Base-by-base conservation (phyloP, 164 flowering plant genomes). In the Santalum album region DNA sequence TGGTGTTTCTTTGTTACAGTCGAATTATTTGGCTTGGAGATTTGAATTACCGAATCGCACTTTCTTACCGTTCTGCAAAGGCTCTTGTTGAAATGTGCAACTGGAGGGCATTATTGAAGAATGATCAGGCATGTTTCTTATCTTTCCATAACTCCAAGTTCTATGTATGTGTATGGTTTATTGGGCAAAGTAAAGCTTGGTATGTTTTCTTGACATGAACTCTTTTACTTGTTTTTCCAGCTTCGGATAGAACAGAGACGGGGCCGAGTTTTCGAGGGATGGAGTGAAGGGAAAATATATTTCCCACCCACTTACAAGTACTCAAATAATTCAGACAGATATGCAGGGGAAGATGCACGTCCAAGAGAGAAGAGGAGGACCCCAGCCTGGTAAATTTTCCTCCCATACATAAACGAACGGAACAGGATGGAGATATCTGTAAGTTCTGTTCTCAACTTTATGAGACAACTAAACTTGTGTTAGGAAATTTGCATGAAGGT, bases 11-110 rank as follows among this genome's bases (percentile, higher is more conserved):
- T 69, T 53, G 45, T 17, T 75, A 36, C 62, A 90, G 99, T 71
- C 92, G 96, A 62, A 66, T 92, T 18, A 84, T 92, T 53, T 92
- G 98, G 98, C 94, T 92, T 34, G 98, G 98, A 38, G 99, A 92
- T 63, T 75, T 92, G 69, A 92, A 90, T 65, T 92, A 92, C 51
- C 81, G 97, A 29, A 85, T 92, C 48, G 87, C 97, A 4, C 80
- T 90, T 17, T 85, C 97, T 16, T 90, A 92, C 72, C 90, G 88
- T 10, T 68, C 75, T 64, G 95, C 92, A 21, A 92, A 92, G 71
- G 90, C 97, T 51, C 92, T 90, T 48, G 97, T 92, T 20, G 97
- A 92, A 72, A 92, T 90, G 99, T 86, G 74, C 43, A 81, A 90
- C 54, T 92, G 97, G 97, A 82, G 74, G 53, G 92, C 87, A 23